phyloP scores from a whole-genome alignment of 1,284 basidiomycete species.

The Heterobasidion irregulare region DNA sequence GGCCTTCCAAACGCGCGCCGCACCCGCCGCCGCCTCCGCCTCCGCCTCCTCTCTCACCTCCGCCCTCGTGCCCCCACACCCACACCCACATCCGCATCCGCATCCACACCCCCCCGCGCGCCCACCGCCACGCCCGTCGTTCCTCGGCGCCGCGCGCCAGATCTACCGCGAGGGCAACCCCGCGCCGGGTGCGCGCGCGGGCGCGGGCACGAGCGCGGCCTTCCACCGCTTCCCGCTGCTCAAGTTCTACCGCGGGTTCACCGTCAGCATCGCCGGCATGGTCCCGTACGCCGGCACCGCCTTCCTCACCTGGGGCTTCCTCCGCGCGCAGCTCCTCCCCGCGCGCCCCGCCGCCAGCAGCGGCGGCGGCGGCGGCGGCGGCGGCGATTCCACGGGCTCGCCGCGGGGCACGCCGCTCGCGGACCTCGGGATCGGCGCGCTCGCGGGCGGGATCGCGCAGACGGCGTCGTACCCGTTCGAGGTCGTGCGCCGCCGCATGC shows the following conservation, averaged over 20 bases:
- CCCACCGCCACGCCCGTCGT: conserved; percentile 38
- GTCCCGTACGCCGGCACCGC: conserved; percentile 96
- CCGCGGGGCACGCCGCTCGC: conserved; percentile 33
- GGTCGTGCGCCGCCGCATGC: conserved; percentile 89
- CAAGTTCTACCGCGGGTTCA: conserved; percentile 96
- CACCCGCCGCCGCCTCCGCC: too few species aligned
- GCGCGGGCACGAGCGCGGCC: conserved; percentile 15
- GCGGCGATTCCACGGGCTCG: neutral
- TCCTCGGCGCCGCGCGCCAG: conserved; percentile 49
- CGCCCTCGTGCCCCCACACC: neutral
- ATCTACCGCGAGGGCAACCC: conserved; percentile 66
- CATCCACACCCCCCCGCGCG: too few species aligned
- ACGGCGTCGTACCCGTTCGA: conserved; percentile 97
- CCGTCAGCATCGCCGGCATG: conserved; percentile 87
- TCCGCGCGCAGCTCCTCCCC: conserved; percentile 62
- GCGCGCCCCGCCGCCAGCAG: conserved; percentile 13
- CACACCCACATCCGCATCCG: conserved; percentile 18
- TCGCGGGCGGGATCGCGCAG: conserved; percentile 87
- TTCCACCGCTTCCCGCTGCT: conserved; percentile 61
- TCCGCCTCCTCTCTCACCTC: neutral
- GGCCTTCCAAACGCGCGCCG: conserved; percentile 71
- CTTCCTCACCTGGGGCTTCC: conserved; percentile 88
- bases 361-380: neutral
- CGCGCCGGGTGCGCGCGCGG: conserved; percentile 12
- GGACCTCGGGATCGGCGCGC: conserved; percentile 77